Percentiles rank a stretch among this genome's conserved stretches.
Evolutionary conservation across 129 eudicot genomes (phyloP).

Genomic region (Gnaphalium uliginosum): DNA sequence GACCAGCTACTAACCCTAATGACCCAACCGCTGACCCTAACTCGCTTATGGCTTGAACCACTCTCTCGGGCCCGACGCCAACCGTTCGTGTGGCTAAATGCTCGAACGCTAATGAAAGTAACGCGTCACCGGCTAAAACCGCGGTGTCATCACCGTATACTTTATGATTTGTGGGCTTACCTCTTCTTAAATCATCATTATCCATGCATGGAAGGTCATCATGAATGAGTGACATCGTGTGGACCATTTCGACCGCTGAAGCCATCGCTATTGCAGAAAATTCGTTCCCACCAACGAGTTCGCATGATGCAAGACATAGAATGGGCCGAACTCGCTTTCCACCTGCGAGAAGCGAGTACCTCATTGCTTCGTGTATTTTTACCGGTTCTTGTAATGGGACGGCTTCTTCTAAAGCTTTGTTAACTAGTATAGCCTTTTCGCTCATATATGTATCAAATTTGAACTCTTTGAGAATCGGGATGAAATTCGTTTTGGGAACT

Average conservation of each 20-base stretch:
- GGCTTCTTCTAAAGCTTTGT: constrained; percentile 54
- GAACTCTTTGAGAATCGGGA: constrained; percentile 22
- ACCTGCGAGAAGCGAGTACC: constrained; percentile 67
- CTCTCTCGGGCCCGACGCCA: constrained; percentile 26
- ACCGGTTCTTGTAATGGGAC: constrained; percentile 52
- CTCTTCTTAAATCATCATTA: constrained; percentile 62
- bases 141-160: constrained; percentile 60
- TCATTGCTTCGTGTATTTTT: constrained; percentile 61
- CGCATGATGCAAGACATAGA: constrained; percentile 58
- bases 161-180: constrained; percentile 58
- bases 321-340: constrained; percentile 66
- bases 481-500: constrained; percentile 22
- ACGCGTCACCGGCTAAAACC: constrained; percentile 62
- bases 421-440: constrained; percentile 42
- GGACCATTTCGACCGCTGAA: constrained; percentile 62
- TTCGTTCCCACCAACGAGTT: constrained; percentile 54
- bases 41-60: constrained; percentile 57
- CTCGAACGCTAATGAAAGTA: constrained; percentile 57
- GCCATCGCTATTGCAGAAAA: constrained; percentile 49
- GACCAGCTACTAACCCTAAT: constrained; percentile 62
- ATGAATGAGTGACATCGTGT: constrained; percentile 68
- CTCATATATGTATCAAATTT: constrained; percentile 51
- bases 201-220: constrained; percentile 82
- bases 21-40: constrained; percentile 58
- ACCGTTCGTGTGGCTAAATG: constrained; percentile 43